Base-by-base conservation (phyloP, 2,329 filamentous ascomycete species). In the Fusarium agapanthi region DNA sequence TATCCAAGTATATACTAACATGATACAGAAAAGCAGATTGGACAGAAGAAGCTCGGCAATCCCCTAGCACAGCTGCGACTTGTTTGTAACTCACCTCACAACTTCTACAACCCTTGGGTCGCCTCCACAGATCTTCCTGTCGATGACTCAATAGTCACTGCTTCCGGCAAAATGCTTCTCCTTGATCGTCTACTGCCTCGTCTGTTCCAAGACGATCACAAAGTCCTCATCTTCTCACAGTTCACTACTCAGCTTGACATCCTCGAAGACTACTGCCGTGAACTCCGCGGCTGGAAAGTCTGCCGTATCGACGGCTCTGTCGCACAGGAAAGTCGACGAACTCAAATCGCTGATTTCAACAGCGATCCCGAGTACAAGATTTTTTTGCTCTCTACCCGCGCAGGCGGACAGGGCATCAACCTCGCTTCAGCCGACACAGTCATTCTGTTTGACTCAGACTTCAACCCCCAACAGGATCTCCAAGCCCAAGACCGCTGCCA, bases 401-500 rank as follows among this genome's bases (percentile, higher is more conserved):
- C 96, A 1, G 96, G 96, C 28, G 96, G 96, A 0, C 95, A 97
- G 78, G 95, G 95, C 55, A 98, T 98, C 85, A 98, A 98, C 77
- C 90, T 98, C 1, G 94, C 94, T 0, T 92, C 92, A 2, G 95
- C 95, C 0, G 95, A 98, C 76, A 98, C 95, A 0, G 95, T 98
- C 16, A 92, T 98, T 50, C 86, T 98, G 0, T 98, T 96, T 75
- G 95, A 98, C 81, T 86, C 84, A 6, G 89, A 97, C 77, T 98
- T 95, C 91, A 99, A 99, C 76, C 96, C 96, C 0, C 96, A 99
- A 80, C 95, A 98, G 79, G 96, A 99, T 80, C 86, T 99, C 0
- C 96, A 99, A 79, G 96, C 96, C 0, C 96, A 98, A 82, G 96
- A 99, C 78, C 93, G 96, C 10, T 95, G 94, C 2, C 96, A 99